Base-by-base conservation (phyloP, 225 moss, liverwort and hornwort species). In the Antitrichia curtipendula region DNA sequence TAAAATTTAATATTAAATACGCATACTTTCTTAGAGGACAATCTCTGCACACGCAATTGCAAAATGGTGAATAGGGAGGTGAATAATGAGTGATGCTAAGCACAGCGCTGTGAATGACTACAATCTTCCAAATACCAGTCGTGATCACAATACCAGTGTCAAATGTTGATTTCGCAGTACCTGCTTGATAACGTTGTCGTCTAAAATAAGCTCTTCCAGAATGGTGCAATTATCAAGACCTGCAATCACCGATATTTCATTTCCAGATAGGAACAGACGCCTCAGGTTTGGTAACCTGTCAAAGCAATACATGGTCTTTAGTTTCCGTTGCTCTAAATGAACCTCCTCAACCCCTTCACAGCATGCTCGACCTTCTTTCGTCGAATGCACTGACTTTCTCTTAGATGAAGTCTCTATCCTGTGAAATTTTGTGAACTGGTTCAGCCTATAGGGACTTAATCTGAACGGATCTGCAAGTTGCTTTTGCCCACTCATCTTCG, bases 321-420 rank as follows among this genome's bases (percentile, higher is more conserved):
- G 94, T 83, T 97, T 97, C 45, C 92, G 94, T 56, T 90, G 89
- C 91, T 97, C 97, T 81, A 99, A 92, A 80, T 99, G 97, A 85
- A 99, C 92, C 89, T 97, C 99, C 87, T 99, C 99, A 89, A 99
- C 92, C 53, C 95, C 95, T 87, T 97, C 96, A 91, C 93, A 95
- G 88, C 91, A 95, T 58, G 89, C 82, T 84, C 86, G 88, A 78
- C 91, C 88, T 87, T 85, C 90, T 60, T 90, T 86, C 11, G 87
- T 82, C 65, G 78, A 77, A 76, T 81, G 64, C 59, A 52, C 45
- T 20, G 89, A 84, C 86, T 92, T 91, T 71, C 88, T 94, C 77
- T 92, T 93, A 14, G 90, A 88, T 61, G 89, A 80, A 66, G 90
- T 88, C 59, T 95, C 93, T 89, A 91, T 86, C 70, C 92, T 89